Conservation (phyloP, 495 filamentous ascomycete species). For the Collariella sp. region DNA sequence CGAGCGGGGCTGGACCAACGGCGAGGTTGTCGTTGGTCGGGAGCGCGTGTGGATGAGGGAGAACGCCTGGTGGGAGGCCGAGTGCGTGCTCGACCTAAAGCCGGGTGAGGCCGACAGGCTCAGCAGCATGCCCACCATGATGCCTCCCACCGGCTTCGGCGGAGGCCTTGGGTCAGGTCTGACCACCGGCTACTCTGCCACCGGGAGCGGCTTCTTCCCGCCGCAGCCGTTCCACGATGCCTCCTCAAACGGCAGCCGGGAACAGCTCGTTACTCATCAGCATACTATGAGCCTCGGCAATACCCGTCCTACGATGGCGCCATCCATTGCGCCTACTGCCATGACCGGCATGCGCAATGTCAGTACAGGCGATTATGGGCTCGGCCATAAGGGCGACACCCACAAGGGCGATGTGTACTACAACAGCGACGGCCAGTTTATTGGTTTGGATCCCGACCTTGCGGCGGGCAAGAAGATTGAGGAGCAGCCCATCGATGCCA, state of each 20-base stretch:
- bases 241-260: slow-evolving; percentile 56
- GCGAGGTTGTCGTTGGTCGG: slow-evolving; percentile 82
- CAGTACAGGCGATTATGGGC: slow-evolving; percentile 70
- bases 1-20: slow-evolving; percentile 96
- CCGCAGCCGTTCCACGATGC: slow-evolving; percentile 49
- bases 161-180: slow-evolving; percentile 22
- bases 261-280: slow-evolving; percentile 56
- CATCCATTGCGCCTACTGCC: slow-evolving; percentile 64
- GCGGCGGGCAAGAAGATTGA: slow-evolving; percentile 68
- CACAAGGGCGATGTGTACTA: slow-evolving; percentile 64
- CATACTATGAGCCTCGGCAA: slow-evolving; percentile 48
- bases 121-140: slow-evolving; percentile 42
- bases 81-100: slow-evolving; percentile 91
- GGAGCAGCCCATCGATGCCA: slow-evolving; percentile 51
- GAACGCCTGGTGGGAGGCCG: slow-evolving; percentile 93
- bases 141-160: slow-evolving; percentile 42
- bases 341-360: slow-evolving; percentile 57
- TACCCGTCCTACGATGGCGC: slow-evolving; percentile 42
- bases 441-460: slow-evolving; percentile 62
- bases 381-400: slow-evolving; percentile 78
- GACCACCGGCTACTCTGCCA: slow-evolving; percentile 52
- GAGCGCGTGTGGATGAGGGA: slow-evolving; percentile 95
- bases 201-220: slow-evolving; percentile 63
- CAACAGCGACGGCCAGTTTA: slow-evolving; percentile 49
- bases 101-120: slow-evolving; percentile 40